Conservation (phyloP, 2,329 filamentous ascomycete species). For the Emmonsiellopsis sp. region DNA sequence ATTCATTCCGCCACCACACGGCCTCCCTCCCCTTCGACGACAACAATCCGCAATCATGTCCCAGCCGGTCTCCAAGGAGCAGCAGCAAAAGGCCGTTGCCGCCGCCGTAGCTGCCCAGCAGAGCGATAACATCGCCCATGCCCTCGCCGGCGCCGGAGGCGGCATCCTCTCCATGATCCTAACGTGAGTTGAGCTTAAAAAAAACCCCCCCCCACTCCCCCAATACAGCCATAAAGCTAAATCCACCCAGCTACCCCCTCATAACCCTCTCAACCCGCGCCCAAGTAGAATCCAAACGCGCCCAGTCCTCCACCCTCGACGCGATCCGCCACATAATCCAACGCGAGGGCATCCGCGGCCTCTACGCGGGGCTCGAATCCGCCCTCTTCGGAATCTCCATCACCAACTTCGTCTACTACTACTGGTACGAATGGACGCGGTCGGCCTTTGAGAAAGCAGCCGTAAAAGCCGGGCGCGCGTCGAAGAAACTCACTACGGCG, state of each 20-base stretch:
- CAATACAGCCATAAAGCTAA: constrained; percentile 2
- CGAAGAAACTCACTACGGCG: constrained; percentile 75
- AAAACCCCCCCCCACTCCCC: neutral
- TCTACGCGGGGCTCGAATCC: constrained; percentile 88
- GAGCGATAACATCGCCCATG: constrained; percentile 95
- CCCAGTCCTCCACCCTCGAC: constrained; percentile 72
- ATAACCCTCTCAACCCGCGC: constrained; percentile 96
- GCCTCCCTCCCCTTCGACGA: neutral
- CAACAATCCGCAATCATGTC: constrained; percentile 24
- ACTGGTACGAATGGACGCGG: constrained; percentile 98
- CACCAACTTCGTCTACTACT: constrained; percentile 99
- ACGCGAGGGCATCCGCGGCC: constrained; percentile 77
- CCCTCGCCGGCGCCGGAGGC: constrained; percentile 83
- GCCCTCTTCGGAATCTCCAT: constrained; percentile 96
- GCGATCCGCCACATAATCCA: constrained; percentile 81
- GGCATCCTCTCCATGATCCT: constrained; percentile 92
- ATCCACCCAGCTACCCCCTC: constrained; percentile 65
- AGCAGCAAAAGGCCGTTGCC: constrained; percentile 31
- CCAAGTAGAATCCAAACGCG: constrained; percentile 93
- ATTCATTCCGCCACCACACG: too few species aligned
- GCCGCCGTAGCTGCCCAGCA: constrained; percentile 64
- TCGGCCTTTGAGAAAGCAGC: constrained; percentile 73
- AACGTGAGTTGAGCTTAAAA: constrained; percentile 51
- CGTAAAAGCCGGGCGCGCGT: constrained; percentile 59
- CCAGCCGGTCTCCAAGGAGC: constrained; percentile 24